Conservation (phyloP, 2,329 filamentous ascomycete species). For the Hypoxylon sp. region DNA sequence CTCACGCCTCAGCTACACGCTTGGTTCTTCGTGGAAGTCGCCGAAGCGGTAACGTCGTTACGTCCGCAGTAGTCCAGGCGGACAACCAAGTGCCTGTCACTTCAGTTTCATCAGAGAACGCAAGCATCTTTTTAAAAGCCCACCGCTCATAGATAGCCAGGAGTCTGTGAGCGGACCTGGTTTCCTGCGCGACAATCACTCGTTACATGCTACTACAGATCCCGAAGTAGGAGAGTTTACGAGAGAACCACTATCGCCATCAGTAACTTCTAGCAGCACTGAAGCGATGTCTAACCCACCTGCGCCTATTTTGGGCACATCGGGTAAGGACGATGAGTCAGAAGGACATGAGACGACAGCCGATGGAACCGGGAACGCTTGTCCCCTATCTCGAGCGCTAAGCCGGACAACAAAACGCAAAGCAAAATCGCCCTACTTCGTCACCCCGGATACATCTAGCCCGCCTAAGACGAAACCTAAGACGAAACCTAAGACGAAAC, state of each 20-base stretch:
- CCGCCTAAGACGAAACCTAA: constrained; percentile 45
- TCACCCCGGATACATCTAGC: constrained; percentile 15
- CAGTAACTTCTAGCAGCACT: constrained; percentile 1
- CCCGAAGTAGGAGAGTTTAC: constrained; percentile 10
- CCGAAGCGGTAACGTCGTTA: constrained; percentile 19
- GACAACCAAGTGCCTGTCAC: not conserved
- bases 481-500: constrained; percentile 47
- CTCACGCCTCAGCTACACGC: not conserved
- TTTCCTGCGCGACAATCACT: constrained; percentile 20
- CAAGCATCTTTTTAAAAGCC: constrained; percentile 41
- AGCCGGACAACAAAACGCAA: constrained; percentile 47
- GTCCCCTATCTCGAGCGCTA: constrained; percentile 10
- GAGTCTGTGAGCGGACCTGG: constrained; percentile 43
- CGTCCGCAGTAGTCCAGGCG: not conserved
- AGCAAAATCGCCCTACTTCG: constrained; percentile 57
- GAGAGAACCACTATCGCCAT: constrained; percentile 4
- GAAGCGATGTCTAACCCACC: not conserved
- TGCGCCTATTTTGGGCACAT: not conserved
- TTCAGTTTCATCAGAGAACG: not conserved
- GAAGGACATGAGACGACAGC: not conserved
- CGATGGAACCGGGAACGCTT: not conserved
- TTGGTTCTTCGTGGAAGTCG: constrained; percentile 3
- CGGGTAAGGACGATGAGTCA: not conserved
- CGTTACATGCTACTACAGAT: not conserved
- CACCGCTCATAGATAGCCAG: constrained; percentile 46